phyloP scores from a whole-genome alignment of 495 filamentous ascomycete species.

The Penicillium cosmopolitanum region DNA sequence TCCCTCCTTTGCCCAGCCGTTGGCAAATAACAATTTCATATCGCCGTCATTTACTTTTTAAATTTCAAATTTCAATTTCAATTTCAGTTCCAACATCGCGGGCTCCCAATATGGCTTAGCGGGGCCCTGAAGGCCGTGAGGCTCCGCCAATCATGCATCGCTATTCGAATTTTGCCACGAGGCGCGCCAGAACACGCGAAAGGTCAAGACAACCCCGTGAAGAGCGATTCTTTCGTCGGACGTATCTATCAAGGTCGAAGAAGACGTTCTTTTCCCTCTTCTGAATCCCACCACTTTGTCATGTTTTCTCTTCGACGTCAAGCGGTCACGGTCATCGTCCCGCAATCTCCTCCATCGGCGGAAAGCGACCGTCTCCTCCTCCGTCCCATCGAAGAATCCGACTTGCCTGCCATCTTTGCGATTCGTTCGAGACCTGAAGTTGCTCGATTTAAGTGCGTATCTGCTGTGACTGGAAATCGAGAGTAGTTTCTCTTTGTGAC shows the following conservation, averaged over 20 bases:
- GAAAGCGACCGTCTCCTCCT: slow-evolving; percentile 28
- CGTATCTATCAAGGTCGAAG: background rate
- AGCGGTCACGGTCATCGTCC: slow-evolving; percentile 18
- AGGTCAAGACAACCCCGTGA: too few species aligned
- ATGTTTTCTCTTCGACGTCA: slow-evolving; percentile 16
- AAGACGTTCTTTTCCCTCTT: too few species aligned
- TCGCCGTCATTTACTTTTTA: too few species aligned
- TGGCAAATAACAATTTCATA: too few species aligned
- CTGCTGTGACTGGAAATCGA: background rate
- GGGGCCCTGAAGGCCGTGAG: background rate
- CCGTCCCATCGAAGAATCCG: slow-evolving; percentile 22
- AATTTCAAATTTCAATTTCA: too few species aligned
- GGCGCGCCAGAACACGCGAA: background rate
- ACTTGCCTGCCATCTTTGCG: slow-evolving; percentile 21
- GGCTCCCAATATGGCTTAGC: slow-evolving; percentile 2
- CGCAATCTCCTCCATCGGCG: slow-evolving; percentile 11
- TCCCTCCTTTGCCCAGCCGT: too few species aligned
- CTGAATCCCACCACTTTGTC: background rate
- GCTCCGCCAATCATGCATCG: background rate
- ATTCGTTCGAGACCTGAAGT: slow-evolving; percentile 26
- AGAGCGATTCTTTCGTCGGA: background rate
- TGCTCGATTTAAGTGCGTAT: slow-evolving; percentile 25
- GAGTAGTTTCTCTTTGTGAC: background rate
- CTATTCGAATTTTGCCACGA: background rate
- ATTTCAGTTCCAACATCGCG: background rate